Conservation (phyloP, 192 early-diverging fungal genomes). For the Coemansia sp. region DNA sequence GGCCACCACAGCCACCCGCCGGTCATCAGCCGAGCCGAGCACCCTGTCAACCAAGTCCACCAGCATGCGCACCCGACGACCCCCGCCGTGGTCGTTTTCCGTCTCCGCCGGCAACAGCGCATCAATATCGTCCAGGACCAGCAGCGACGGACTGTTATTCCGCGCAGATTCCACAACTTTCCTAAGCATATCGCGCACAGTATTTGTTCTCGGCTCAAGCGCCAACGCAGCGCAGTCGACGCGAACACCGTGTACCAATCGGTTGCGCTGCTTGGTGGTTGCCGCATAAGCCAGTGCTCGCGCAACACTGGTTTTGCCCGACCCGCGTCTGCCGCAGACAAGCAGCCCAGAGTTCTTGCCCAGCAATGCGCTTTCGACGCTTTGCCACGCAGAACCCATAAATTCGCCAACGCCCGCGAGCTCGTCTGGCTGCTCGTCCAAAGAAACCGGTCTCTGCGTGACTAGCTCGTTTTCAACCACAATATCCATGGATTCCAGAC, state of each 20-base stretch:
- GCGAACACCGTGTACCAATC: conserved; percentile 27
- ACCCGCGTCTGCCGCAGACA: conserved; percentile 70
- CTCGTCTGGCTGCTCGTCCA: conserved; percentile 2
- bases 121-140: conserved; percentile 55
- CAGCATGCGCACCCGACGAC: conserved; percentile 17
- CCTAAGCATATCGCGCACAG: conserved; percentile 20
- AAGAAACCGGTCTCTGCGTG: neutral
- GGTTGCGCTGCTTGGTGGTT: conserved; percentile 12
- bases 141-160: conserved; percentile 25
- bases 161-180: conserved; percentile 10
- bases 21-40: conserved; percentile 1
- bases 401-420: conserved; percentile 37
- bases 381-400: conserved; percentile 29
- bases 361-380: conserved; percentile 29
- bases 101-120: conserved; percentile 39
- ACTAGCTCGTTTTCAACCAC: neutral
- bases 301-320: conserved; percentile 73
- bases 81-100: conserved; percentile 39
- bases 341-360: conserved; percentile 60
- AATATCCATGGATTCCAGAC: conserved; percentile 16
- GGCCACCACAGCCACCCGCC: conserved; percentile 33
- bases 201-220: conserved; percentile 20
- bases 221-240: conserved; percentile 31
- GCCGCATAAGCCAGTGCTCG: conserved; percentile 40
- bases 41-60: conserved; percentile 17